Evolutionary conservation across 2,329 filamentous ascomycete genomes (phyloP).

Genomic region (Thelonectria blattea): DNA sequence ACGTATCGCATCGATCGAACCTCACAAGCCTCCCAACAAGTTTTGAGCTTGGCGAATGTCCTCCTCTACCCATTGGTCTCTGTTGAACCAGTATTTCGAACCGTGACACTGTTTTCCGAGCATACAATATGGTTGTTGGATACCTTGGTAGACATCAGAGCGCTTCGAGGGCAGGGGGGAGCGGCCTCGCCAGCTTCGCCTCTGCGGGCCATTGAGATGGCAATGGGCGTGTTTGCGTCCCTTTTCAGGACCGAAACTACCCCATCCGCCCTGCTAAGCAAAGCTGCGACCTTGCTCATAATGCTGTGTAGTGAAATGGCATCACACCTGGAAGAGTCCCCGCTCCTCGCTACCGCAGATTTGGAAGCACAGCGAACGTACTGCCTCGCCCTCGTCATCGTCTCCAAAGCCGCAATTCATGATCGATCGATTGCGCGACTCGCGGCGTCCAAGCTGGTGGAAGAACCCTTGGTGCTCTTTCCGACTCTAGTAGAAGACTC

Average conservation of each 20-base stretch:
- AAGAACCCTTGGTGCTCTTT: constrained; percentile 48
- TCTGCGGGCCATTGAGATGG: constrained; percentile 45
- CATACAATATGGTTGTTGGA: constrained; percentile 58
- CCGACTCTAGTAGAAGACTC: constrained; percentile 42
- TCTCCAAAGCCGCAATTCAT: constrained; percentile 45
- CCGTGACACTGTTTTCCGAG: constrained; percentile 46
- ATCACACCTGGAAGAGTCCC: constrained; percentile 41
- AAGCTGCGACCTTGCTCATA: constrained; percentile 48
- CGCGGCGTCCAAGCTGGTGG: constrained; percentile 50
- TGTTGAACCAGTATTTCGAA: constrained; percentile 41
- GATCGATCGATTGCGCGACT: constrained; percentile 47
- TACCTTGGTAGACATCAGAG: constrained; percentile 50
- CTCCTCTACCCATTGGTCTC: constrained; percentile 49
- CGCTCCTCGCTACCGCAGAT: constrained; percentile 36
- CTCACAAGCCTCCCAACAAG: constrained; percentile 55
- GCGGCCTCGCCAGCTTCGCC: constrained; percentile 40
- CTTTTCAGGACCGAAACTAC: constrained; percentile 26
- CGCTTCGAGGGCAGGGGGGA: constrained; percentile 48
- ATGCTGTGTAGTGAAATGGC: constrained; percentile 52
- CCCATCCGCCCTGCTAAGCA: constrained; percentile 39
- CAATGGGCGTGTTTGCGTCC: constrained; percentile 43
- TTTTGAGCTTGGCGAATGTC: constrained; percentile 51
- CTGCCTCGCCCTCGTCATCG: constrained; percentile 46
- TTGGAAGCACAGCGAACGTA: constrained; percentile 43
- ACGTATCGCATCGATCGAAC: constrained; percentile 49